Conservation (phyloP, 2,329 filamentous ascomycete species). For the Penicillium brevicompactum region DNA sequence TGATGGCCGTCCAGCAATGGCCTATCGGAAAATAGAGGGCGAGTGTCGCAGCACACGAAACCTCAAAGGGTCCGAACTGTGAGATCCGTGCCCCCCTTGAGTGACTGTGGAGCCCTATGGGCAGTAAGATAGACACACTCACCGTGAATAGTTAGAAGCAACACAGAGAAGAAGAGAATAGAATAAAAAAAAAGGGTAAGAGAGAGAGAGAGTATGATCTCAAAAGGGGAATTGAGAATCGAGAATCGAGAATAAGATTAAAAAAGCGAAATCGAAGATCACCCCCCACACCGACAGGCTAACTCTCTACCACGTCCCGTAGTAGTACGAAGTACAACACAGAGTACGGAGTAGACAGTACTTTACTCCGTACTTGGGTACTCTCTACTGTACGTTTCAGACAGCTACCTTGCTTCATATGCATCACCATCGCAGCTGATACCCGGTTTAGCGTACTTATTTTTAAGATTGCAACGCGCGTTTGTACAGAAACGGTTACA, state of each 20-base stretch:
- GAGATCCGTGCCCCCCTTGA: constrained; percentile 28
- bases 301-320: neutral
- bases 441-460: neutral
- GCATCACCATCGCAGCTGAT: neutral
- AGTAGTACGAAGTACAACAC: too few species aligned
- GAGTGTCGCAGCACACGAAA: constrained; percentile 4
- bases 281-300: constrained; percentile 4
- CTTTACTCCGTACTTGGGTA: too few species aligned
- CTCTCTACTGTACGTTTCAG: neutral
- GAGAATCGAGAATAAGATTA: constrained; percentile 1
- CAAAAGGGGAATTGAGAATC: constrained; percentile 1
- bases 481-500: neutral
- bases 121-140: constrained; percentile 34
- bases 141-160: constrained; percentile 14
- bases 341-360: too few species aligned
- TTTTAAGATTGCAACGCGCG: constrained; percentile 3
- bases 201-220: neutral
- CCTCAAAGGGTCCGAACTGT: constrained; percentile 13
- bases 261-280: constrained; percentile 10
- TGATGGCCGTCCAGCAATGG: neutral
- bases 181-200: neutral
- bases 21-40: constrained; percentile 10
- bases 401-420: constrained; percentile 10
- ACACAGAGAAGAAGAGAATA: neutral
- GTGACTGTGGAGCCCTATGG: constrained; percentile 33